Percentiles rank a stretch among this genome's conserved stretches.
Evolutionary conservation across 148 eudicot species (phyloP).

Genomic region (Rhododendron henanense): DNA sequence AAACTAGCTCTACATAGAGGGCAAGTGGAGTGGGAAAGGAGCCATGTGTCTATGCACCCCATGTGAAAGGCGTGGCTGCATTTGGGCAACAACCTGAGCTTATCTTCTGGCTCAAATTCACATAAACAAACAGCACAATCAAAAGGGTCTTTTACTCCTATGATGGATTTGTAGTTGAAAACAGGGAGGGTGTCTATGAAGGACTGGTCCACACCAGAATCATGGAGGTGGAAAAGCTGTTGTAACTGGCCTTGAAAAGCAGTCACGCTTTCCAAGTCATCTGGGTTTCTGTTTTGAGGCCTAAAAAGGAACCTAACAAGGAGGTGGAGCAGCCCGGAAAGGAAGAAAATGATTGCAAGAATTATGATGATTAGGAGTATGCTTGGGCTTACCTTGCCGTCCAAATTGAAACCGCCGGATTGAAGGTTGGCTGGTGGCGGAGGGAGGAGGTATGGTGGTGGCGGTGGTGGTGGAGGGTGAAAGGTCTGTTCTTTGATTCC

Average conservation of each 20-base stretch:
- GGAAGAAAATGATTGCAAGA: constrained; percentile 67
- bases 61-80: constrained; percentile 97
- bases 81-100: constrained; percentile 71
- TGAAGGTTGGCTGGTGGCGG: constrained; percentile 20
- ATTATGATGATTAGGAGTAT: constrained; percentile 65
- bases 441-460: background rate
- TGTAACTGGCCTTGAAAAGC: constrained; percentile 82
- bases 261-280: constrained; percentile 48
- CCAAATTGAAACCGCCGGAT: constrained; percentile 28
- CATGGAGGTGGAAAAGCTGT: constrained; percentile 80
- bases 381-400: constrained; percentile 64
- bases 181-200: constrained; percentile 78
- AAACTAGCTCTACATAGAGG: constrained; percentile 75
- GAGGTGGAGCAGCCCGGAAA: constrained; percentile 74
- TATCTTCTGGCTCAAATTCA: constrained; percentile 70
- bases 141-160: constrained; percentile 70
- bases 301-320: constrained; percentile 57
- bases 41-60: constrained; percentile 93
- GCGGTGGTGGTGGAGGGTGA: background rate
- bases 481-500: background rate
- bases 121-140: constrained; percentile 95
- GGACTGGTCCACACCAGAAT: constrained; percentile 83
- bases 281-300: constrained; percentile 47
- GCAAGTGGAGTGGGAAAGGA: constrained; percentile 87
- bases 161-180: constrained; percentile 61